Evolutionary conservation across 306 rosid genomes (phyloP).

Genomic region (Rosa multiflora): DNA sequence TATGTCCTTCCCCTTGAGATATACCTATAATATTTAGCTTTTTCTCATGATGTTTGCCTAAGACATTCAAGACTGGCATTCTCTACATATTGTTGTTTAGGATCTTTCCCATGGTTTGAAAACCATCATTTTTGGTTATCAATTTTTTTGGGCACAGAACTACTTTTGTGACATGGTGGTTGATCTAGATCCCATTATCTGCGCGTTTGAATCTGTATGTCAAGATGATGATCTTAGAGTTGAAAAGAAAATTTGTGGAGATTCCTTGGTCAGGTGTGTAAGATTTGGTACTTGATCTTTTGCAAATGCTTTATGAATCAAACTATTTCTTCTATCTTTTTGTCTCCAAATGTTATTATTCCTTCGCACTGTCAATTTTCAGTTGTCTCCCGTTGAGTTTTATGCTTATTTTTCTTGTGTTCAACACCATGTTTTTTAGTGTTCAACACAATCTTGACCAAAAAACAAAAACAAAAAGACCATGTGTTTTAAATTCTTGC

Average conservation of each 20-base stretch:
- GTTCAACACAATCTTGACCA: too few relatives aligned
- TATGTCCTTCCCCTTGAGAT: background rate
- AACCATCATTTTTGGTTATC: background rate
- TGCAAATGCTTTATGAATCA: background rate
- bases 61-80: background rate
- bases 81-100: background rate
- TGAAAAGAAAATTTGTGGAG: conserved; percentile 59
- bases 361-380: background rate
- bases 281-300: conserved; percentile 3
- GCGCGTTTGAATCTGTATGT: conserved; percentile 61
- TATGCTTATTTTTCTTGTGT: background rate
- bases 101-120: conserved; percentile 7
- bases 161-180: background rate
- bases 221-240: conserved; percentile 60
- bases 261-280: conserved; percentile 39
- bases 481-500: background rate
- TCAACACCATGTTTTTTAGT: background rate
- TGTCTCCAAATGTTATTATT: background rate
- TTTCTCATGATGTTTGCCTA: background rate
- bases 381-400: background rate
- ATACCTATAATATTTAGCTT: background rate
- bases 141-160: background rate
- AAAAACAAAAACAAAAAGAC: too few relatives aligned
- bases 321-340: background rate
- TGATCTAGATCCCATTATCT: background rate